Conservation (phyloP, 495 filamentous ascomycete genomes). For the Mytilinidion resinicola region DNA sequence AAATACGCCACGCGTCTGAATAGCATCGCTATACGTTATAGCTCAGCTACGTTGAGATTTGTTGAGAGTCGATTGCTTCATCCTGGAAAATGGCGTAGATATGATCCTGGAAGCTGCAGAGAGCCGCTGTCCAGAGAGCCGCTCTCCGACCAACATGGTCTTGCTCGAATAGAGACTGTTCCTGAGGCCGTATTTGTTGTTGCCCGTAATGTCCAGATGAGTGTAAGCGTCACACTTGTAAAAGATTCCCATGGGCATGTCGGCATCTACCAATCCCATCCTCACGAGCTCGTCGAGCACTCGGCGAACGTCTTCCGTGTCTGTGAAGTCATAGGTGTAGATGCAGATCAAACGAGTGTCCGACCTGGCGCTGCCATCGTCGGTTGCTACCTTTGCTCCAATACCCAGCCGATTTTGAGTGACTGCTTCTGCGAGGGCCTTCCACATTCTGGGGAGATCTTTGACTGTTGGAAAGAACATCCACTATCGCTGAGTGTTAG, state of each 20-base stretch:
- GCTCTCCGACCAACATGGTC: conserved; percentile 30
- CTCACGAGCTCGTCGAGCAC: conserved; percentile 55
- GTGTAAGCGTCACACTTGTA: conserved; percentile 83
- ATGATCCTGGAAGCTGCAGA: background rate
- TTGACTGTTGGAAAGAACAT: conserved; percentile 63
- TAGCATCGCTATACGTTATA: no score
- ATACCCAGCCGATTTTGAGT: conserved; percentile 59
- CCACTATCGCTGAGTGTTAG: conserved; percentile 45
- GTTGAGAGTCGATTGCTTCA: conserved; percentile 12
- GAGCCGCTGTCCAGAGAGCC: no score
- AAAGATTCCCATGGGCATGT: conserved; percentile 49
- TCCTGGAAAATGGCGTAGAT: conserved; percentile 2
- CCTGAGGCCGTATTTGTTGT: conserved; percentile 63
- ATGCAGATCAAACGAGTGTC: conserved; percentile 57
- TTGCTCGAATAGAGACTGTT: conserved; percentile 51
- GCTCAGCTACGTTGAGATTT: background rate
- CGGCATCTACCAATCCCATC: conserved; percentile 49
- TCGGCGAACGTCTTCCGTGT: conserved; percentile 59
- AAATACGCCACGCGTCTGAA: no score
- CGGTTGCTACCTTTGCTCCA: conserved; percentile 63
- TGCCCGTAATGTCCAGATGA: conserved; percentile 55
- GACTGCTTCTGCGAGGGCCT: conserved; percentile 54
- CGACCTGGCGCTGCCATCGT: conserved; percentile 32
- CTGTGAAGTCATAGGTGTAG: conserved; percentile 68
- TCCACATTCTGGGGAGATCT: conserved; percentile 60